Evolutionary conservation across 106 monocot genomes (phyloP), one percentile per base, ranked within the genome.

Genomic region (Amphibolis antarctica): DNA sequence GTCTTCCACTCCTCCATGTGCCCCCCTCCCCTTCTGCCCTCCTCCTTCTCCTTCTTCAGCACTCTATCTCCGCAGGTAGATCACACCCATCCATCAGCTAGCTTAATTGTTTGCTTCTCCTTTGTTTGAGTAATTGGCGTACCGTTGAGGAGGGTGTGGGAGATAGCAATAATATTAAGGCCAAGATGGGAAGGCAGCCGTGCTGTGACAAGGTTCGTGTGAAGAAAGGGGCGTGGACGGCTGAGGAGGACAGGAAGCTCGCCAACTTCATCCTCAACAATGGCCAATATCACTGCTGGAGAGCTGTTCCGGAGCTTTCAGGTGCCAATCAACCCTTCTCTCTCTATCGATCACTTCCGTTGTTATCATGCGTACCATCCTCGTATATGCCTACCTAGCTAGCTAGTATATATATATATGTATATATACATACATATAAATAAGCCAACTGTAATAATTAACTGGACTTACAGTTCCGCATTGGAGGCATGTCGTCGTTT

Each of bases 221-320:
- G 62, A 71, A 71, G 71, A 71, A 62, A 36, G 71, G 71, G 51
- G 50, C 71, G 1, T 71, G 71, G 71, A 71, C 71, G 9, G 21
- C 62, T 44, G 71, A 71, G 53, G 71, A 71, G 49, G 70, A 72
- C 56, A 63, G 45, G 64, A 72, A 56, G 55, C 64, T 72, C 26
- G 57, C 64, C 19, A 29, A 64, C 28, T 72, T 64, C 55, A 53
- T 72, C 44, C 55, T 53, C 13, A 72, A 43, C 3, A 72, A 72
- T 26, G 72, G 72, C 42, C 64, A 55, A 56, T n/a, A n/a, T n/a
- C 64, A 64, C 46, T 72, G 63, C 29, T 72, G 72, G 72, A 63
- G 72, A 25, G 64, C 64, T 26, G 63, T 72, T 28, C 72, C 72
- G 30, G 64, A 72, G 45, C 72, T 64, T 64, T 63, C 72, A 25